Percentiles rank a stretch among this genome's conserved stretches.
Conservation (phyloP, 495 filamentous ascomycete species). For the Saxispiralis lemnorum region DNA sequence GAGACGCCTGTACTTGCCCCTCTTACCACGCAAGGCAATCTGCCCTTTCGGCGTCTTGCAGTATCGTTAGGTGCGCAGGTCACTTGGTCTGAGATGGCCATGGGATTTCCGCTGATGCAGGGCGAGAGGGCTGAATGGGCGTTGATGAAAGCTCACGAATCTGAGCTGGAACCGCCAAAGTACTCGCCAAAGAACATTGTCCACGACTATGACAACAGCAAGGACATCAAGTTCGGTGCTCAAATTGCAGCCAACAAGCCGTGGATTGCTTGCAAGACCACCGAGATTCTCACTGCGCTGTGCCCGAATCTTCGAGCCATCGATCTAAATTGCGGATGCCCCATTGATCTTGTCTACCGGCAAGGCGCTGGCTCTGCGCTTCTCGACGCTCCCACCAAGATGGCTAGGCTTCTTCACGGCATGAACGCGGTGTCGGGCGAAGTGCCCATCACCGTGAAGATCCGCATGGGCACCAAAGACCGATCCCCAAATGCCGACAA, state of each 20-base stretch:
- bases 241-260: slow-evolving; percentile 84
- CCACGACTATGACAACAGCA: slow-evolving; percentile 58
- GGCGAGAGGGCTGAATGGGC: slow-evolving; percentile 88
- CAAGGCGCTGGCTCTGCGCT: slow-evolving; percentile 87
- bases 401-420: slow-evolving; percentile 80
- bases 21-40: slow-evolving; percentile 84
- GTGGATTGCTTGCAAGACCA: slow-evolving; percentile 69
- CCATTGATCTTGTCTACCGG: slow-evolving; percentile 79
- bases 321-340: slow-evolving; percentile 92
- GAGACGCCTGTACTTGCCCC: slow-evolving; percentile 87
- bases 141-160: slow-evolving; percentile 72
- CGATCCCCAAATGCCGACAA: slow-evolving; percentile 61
- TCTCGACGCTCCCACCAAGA: slow-evolving; percentile 60
- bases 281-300: slow-evolving; percentile 57
- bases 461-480: slow-evolving; percentile 78
- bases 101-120: slow-evolving; percentile 79
- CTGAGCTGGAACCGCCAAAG: slow-evolving; percentile 51
- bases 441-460: slow-evolving; percentile 81
- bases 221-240: slow-evolving; percentile 72
- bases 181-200: slow-evolving; percentile 37
- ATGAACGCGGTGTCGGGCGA: slow-evolving; percentile 85
- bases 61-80: slow-evolving; percentile 73
- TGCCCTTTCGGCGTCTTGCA: slow-evolving; percentile 90
- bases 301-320: slow-evolving; percentile 71
- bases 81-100: slow-evolving; percentile 97